These are phyloP conservation scores for Trichoderma arundinaceum DNA, from an alignment of 2,329 filamentous ascomycete genomes.

Conservation along the genomic window DNA sequence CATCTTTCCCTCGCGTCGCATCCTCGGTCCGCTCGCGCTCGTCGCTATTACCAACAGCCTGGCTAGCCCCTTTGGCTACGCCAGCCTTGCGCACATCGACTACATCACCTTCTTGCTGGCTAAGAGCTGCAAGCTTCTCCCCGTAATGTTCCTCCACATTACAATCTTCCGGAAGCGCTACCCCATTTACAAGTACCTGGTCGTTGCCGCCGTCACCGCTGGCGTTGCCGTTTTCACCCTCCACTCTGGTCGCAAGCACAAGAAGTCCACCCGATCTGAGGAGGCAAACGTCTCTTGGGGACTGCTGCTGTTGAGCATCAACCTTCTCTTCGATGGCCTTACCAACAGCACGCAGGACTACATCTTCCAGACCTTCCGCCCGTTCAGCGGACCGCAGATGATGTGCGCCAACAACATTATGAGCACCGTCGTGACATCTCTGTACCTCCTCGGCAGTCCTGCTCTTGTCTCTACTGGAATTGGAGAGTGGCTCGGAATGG, in stretches of 20 bases:
- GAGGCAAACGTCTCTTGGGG: conserved; percentile 75
- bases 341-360: conserved; percentile 97
- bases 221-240: conserved; percentile 96
- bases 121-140: conserved; percentile 98
- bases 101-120: conserved; percentile 98
- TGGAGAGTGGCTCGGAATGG: conserved; percentile 70
- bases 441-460: conserved; percentile 79
- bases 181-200: conserved; percentile 94
- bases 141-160: conserved; percentile 96
- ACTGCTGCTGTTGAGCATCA: conserved; percentile 81
- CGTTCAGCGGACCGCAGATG: conserved; percentile 94
- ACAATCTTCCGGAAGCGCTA: conserved; percentile 88
- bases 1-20: conserved; percentile 77
- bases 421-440: conserved; percentile 74
- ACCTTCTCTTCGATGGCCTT: conserved; percentile 92
- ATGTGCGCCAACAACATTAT: conserved; percentile 98
- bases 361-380: conserved; percentile 80
- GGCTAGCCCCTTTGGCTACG: conserved; percentile 94
- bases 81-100: conserved; percentile 89
- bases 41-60: conserved; percentile 88
- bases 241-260: conserved; percentile 68
- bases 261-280: conserved; percentile 51
- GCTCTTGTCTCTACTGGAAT: conserved; percentile 73
- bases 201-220: conserved; percentile 86
- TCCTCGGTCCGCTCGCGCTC: conserved; percentile 78